A percentile compares a stretch with the other conserved stretches of the same genome.
These are phyloP conservation scores for Crithidia brevicula DNA, from an alignment of 208 protist species.

Conservation along the genomic window DNA sequence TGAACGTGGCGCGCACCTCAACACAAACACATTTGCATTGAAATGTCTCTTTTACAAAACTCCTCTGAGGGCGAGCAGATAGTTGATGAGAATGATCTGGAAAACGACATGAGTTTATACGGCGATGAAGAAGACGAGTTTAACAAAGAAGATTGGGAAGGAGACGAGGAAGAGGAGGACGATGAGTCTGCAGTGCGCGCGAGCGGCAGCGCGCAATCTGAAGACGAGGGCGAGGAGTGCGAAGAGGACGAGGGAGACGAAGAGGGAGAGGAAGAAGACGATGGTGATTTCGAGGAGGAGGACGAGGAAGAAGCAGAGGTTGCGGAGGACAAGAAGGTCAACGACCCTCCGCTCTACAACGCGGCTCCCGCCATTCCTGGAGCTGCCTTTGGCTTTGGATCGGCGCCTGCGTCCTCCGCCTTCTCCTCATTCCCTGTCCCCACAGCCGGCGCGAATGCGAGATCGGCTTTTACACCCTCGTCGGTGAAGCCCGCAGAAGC, in stretches of 20 bases:
- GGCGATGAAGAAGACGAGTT: constrained; percentile 22
- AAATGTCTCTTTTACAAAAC: not conserved
- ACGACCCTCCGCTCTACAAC: not conserved
- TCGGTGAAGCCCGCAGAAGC: not conserved
- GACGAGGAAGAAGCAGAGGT: constrained; percentile 8
- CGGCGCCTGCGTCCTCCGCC: not conserved
- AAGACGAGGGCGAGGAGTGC: not conserved
- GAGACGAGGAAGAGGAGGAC: constrained; percentile 16
- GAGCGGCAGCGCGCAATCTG: not conserved
- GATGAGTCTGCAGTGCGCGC: not conserved
- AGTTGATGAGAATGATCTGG: not conserved
- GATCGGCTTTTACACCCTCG: too few relatives aligned
- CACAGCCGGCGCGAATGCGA: constrained; percentile 5
- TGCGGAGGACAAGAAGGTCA: not conserved
- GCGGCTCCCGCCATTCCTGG: not conserved
- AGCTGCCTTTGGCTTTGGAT: not conserved
- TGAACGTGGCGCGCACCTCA: too few relatives aligned
- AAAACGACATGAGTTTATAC: not conserved
- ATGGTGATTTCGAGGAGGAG: constrained; percentile 12
- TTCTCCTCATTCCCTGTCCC: not conserved
- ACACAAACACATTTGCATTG: too few relatives aligned
- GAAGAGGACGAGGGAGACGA: constrained; percentile 11
- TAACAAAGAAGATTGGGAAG: constrained; percentile 22
- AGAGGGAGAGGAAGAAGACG: constrained; percentile 11
- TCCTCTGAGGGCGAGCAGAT: not conserved